Conservation (phyloP, 2,329 filamentous ascomycete species). For the Phaeosphaeria sp. region DNA sequence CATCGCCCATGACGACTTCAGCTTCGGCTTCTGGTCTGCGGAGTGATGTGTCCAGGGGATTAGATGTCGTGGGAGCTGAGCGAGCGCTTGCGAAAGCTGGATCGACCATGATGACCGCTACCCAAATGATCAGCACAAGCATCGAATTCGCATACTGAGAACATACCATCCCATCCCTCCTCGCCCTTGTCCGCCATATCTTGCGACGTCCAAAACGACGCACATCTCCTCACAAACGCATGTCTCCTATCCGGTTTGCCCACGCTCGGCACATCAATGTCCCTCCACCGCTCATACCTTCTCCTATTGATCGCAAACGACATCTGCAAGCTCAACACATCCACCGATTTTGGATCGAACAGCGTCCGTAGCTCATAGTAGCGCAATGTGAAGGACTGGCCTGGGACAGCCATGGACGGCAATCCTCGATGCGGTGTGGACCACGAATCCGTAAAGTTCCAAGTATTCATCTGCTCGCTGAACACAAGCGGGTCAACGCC, state of each 20-base stretch:
- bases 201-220: slow-evolving; percentile 26
- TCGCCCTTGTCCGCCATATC: neutral
- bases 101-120: slow-evolving; percentile 1
- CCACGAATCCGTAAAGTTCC: slow-evolving; percentile 27
- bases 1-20: neutral
- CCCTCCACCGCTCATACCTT: slow-evolving; percentile 23
- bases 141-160: neutral
- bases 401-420: slow-evolving; percentile 19
- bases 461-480: slow-evolving; percentile 31
- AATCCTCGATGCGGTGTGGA: slow-evolving; percentile 23
- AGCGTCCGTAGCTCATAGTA: slow-evolving; percentile 27
- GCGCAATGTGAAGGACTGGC: slow-evolving; percentile 21
- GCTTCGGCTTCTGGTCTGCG: neutral
- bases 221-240: slow-evolving; percentile 23
- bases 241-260: slow-evolving; percentile 13
- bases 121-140: neutral
- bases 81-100: neutral
- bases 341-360: slow-evolving; percentile 8
- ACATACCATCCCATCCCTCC: slow-evolving; percentile 5
- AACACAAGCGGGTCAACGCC: slow-evolving; percentile 27
- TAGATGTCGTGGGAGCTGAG: neutral
- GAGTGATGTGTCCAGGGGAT: neutral
- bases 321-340: slow-evolving; percentile 12
- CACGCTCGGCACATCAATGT: slow-evolving; percentile 17
- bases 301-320: slow-evolving; percentile 26